phyloP scores from a whole-genome alignment of 139 green algal species.

The Coelastrella sp. region DNA sequence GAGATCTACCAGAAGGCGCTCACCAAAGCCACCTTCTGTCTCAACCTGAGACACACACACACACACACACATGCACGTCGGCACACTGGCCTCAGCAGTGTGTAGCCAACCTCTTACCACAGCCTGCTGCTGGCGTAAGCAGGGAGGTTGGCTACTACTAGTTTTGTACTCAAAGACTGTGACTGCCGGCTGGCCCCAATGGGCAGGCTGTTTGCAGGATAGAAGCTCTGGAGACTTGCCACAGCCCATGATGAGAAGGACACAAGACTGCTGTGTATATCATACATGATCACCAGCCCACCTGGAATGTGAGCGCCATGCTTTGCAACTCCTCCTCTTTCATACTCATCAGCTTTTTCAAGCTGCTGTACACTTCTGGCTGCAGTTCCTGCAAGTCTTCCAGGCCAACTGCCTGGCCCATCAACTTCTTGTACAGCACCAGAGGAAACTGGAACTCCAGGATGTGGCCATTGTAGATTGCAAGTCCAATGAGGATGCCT shows the following conservation, averaged over 20 bases:
- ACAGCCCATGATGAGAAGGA: no score
- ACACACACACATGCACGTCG: background rate
- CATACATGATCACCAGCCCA: constrained; percentile 12
- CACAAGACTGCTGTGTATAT: no score
- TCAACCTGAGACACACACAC: constrained; percentile 7
- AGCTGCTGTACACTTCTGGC: constrained; percentile 37
- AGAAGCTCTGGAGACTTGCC: no score
- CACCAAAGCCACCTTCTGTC: constrained; percentile 16
- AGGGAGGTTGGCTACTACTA: no score
- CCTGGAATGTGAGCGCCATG: constrained; percentile 69
- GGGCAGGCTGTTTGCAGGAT: no score
- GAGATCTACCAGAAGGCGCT: constrained; percentile 59
- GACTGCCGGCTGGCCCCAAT: no score
- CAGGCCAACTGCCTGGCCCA: constrained; percentile 29
- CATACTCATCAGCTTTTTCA: constrained; percentile 63
- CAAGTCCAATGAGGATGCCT: constrained; percentile 88
- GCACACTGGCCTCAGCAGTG: background rate
- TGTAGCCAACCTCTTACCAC: background rate
- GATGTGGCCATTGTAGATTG: constrained; percentile 94
- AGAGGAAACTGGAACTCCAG: constrained; percentile 89
- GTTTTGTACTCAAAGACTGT: no score
- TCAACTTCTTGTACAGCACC: constrained; percentile 83
- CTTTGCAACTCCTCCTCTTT: constrained; percentile 43
- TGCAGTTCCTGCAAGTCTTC: constrained; percentile 60
- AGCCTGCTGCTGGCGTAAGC: no score